Evolutionary conservation across 768 basidiomycete genomes (phyloP).

Genomic region (Rhizopogon vesiculosus): DNA sequence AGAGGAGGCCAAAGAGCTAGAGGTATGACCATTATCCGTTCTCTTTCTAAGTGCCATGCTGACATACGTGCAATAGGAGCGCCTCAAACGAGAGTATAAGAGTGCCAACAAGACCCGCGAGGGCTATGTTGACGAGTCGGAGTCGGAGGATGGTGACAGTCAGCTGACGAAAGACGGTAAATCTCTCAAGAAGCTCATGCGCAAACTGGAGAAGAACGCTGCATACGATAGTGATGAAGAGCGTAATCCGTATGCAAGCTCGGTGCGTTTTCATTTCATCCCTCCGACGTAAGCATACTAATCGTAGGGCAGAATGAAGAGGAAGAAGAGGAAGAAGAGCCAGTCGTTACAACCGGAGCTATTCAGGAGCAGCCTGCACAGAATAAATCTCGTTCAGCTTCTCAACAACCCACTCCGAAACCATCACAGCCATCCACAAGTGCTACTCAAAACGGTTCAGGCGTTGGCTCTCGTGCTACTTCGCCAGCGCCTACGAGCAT

Average conservation of each 20-base stretch:
- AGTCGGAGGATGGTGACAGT: conserved; percentile 63
- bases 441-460: conserved; percentile 20
- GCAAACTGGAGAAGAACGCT: conserved; percentile 76
- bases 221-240: conserved; percentile 83
- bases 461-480: conserved; percentile 47
- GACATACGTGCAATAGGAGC: conserved; percentile 47
- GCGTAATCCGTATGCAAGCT: conserved; percentile 73
- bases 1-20: conserved; percentile 79
- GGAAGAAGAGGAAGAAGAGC: conserved; percentile 67
- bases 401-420: conserved; percentile 31
- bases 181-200: conserved; percentile 82
- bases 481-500: conserved; percentile 49
- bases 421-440: conserved; percentile 28
- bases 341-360: conserved; percentile 35
- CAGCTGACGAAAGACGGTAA: conserved; percentile 67
- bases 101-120: conserved; percentile 72
- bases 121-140: conserved; percentile 66
- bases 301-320: conserved; percentile 51
- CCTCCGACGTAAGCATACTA: conserved; percentile 1
- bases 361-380: conserved; percentile 38
- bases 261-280: conserved; percentile 39
- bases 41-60: background rate
- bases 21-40: conserved; percentile 41
- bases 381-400: conserved; percentile 40
- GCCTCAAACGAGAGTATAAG: conserved; percentile 78